phyloP scores from a whole-genome alignment of 805 yeast species.

The Monosporozyma aerobia region DNA sequence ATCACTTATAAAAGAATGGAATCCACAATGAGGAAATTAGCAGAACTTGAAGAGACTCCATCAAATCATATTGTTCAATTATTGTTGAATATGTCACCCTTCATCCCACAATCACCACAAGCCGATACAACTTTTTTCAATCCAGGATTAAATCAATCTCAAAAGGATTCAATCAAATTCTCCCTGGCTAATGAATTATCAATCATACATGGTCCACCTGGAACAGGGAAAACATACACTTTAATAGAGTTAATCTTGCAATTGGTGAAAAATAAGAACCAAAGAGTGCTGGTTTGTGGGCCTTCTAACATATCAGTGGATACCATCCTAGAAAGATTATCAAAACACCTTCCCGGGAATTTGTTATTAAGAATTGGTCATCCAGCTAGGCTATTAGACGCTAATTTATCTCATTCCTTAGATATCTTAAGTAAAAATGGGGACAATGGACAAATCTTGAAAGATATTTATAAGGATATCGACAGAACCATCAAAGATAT shows the following conservation, averaged over 20 bases:
- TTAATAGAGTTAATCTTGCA: slow-evolving; percentile 75
- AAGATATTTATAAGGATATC: slow-evolving; percentile 66
- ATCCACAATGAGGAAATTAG: slow-evolving; percentile 58
- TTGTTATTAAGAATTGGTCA: slow-evolving; percentile 80
- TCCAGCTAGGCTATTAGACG: slow-evolving; percentile 71
- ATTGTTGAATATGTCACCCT: slow-evolving; percentile 34
- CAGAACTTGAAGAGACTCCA: slow-evolving; percentile 35
- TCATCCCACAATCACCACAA: slow-evolving; percentile 7
- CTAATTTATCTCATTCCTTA: slow-evolving; percentile 60
- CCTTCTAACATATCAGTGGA: slow-evolving; percentile 92
- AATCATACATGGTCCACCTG: slow-evolving; percentile 71
- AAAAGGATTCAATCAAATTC: slow-evolving; percentile 60
- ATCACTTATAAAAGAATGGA: slow-evolving; percentile 73
- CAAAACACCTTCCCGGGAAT: slow-evolving; percentile 34
- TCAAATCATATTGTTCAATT: slow-evolving; percentile 35
- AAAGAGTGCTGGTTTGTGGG: slow-evolving; percentile 77
- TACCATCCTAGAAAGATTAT: slow-evolving; percentile 72
- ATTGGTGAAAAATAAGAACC: slow-evolving; percentile 38
- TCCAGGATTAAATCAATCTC: slow-evolving; percentile 47
- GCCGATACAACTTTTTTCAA: slow-evolving; percentile 13
- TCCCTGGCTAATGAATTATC: slow-evolving; percentile 51
- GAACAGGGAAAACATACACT: slow-evolving; percentile 78
- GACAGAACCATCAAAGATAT: slow-evolving; percentile 45
- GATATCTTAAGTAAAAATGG: slow-evolving; percentile 58
- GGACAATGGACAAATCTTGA: slow-evolving; percentile 50